phyloP scores from a whole-genome alignment of 2,329 filamentous ascomycete species.

The Fusarium incarnatum region DNA sequence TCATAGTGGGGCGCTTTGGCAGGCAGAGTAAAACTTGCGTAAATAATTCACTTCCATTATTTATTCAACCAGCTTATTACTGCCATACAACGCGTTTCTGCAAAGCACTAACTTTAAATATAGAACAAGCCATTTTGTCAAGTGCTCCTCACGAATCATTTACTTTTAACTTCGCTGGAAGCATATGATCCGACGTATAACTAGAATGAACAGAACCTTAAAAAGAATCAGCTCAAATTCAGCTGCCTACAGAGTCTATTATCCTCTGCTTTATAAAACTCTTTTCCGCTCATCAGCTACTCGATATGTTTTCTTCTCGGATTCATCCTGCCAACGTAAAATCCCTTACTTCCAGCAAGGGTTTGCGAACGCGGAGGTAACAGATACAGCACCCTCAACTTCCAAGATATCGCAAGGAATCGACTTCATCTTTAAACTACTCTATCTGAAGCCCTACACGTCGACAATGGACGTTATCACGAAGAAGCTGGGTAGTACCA shows the following conservation, averaged over 20 bases:
- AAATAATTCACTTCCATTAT: not conserved
- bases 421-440: not conserved
- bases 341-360: not conserved
- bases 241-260: not conserved
- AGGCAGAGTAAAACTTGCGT: not conserved
- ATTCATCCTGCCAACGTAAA: not conserved
- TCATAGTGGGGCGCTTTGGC: not conserved
- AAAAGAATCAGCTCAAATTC: not conserved
- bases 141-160: not conserved
- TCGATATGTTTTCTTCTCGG: not conserved
- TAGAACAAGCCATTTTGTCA: not conserved
- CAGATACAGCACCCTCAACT: not conserved
- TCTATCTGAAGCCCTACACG: not conserved
- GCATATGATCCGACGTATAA: not conserved
- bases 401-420: not conserved
- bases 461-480: not conserved
- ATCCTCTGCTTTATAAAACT: not conserved
- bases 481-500: not conserved
- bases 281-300: not conserved
- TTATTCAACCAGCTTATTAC: not conserved
- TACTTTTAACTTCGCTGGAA: not conserved
- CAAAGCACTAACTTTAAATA: not conserved
- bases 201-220: not conserved
- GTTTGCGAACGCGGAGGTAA: not conserved
- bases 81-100: not conserved